Conservation (phyloP, 139 green algal species). For the Chara braunii region DNA sequence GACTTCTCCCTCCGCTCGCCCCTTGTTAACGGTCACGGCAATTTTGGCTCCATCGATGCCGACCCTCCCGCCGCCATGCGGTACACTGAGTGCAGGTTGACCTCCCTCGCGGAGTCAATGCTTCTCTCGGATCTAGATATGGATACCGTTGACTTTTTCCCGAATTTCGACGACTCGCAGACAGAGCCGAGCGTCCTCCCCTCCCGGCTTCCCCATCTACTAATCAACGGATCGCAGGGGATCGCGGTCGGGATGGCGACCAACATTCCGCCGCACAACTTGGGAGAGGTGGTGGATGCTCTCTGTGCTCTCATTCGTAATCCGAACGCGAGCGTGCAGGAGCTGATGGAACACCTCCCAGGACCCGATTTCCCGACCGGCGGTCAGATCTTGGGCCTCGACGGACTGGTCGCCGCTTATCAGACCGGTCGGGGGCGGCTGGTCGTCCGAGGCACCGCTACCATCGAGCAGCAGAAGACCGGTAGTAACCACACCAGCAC, state of each 20-base stretch:
- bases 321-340: slow-evolving; percentile 54
- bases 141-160: slow-evolving; percentile 52
- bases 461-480: slow-evolving; percentile 53
- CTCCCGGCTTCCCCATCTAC: slow-evolving; percentile 73
- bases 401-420: slow-evolving; percentile 56
- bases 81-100: slow-evolving; percentile 61
- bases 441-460: slow-evolving; percentile 55
- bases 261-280: slow-evolving; percentile 91
- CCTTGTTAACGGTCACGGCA: slow-evolving; percentile 89
- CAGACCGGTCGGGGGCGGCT: slow-evolving; percentile 62
- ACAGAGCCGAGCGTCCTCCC: slow-evolving; percentile 86
- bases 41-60: slow-evolving; percentile 92
- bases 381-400: slow-evolving; percentile 40
- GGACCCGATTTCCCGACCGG: slow-evolving; percentile 95
- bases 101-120: slow-evolving; percentile 44
- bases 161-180: slow-evolving; percentile 46
- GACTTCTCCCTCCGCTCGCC: slow-evolving; percentile 66
- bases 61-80: slow-evolving; percentile 95
- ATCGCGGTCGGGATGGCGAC: slow-evolving; percentile 96
- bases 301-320: slow-evolving; percentile 71
- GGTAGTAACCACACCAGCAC: slow-evolving; percentile 5
- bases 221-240: slow-evolving; percentile 86
- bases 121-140: slow-evolving; percentile 76
- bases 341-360: slow-evolving; percentile 77
- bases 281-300: slow-evolving; percentile 78